These are phyloP conservation scores for Phaffia rhodozyma DNA, from an alignment of 1,284 basidiomycete species.

Conservation along the genomic window DNA sequence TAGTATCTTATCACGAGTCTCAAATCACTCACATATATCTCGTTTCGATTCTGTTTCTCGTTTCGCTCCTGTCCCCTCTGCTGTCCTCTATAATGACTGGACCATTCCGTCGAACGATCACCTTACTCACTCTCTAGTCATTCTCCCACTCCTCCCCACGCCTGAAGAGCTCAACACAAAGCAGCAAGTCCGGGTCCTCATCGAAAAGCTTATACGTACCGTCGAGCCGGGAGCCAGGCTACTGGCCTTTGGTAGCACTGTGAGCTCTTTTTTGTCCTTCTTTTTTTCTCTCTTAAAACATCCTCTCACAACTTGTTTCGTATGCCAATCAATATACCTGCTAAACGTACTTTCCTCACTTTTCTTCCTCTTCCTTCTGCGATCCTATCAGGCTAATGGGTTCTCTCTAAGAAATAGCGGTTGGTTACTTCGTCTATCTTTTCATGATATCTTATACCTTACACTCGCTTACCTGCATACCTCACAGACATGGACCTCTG, in stretches of 20 bases:
- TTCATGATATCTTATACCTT: constrained; percentile 9
- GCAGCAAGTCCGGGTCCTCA: constrained; percentile 86
- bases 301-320: no score
- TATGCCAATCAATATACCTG: not conserved
- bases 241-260: constrained; percentile 88
- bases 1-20: not conserved
- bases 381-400: constrained; percentile 4
- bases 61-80: not conserved
- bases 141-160: constrained; percentile 77
- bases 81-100: not conserved
- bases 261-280: constrained; percentile 51
- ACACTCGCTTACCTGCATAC: constrained; percentile 11
- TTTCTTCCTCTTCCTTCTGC: not conserved
- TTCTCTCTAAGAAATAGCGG: constrained; percentile 15
- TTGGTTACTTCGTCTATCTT: not conserved
- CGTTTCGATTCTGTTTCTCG: not conserved
- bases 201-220: constrained; percentile 85
- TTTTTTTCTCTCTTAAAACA: constrained; percentile 34
- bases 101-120: constrained; percentile 34
- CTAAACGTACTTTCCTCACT: not conserved
- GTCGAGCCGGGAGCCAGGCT: constrained; percentile 86
- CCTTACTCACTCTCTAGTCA: constrained; percentile 37
- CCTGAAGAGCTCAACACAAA: constrained; percentile 82
- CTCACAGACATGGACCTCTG: constrained; percentile 90
- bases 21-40: no score